Base-by-base conservation (phyloP, 106 monocot species). In the Dendrobium nobile region DNA sequence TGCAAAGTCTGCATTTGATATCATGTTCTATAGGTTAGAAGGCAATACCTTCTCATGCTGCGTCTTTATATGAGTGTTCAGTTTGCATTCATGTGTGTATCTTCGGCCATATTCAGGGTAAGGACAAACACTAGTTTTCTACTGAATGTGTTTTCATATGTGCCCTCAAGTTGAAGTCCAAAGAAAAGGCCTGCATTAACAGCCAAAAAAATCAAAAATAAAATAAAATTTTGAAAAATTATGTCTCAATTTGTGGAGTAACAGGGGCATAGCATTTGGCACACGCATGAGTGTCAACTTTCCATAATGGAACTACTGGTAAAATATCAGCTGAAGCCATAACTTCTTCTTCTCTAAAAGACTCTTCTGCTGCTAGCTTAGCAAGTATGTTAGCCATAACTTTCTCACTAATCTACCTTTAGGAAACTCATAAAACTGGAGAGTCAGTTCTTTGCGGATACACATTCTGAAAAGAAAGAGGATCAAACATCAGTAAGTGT, bases 131-230 rank as follows among this genome's bases (percentile, higher is more conserved):
- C 90, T 93, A 95, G 67, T 99, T 93, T 77, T 95, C 95, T 40
- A 79, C 78, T 2, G 90, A 94, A 82, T 99, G 98, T 41, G 91
- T 95, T 75, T 80, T 84, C 92, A 99, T 93, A 81, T 99, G 98
- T 5, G 93, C 84, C 83, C 88, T 86, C 67, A 99, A 80, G 83
- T 99, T 99, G 75, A 99, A 99, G 80, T 91, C 93, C 85, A 99
- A 83, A 61, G 95, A 93, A 79, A 99, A 99, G 41, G 99, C 99
- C 99, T 99, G 88, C 56, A 83, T 77, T 27, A 47, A 51, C 10
- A 48, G 9, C 48, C 48, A 13, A 48, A 48, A 48, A n/a, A 2
- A 48, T 48, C 10, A 48, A 48, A 48, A 48, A 48, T 48, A 9
- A 48, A 48, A 48, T 47, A 70, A 17, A 37, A 67, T 37, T 1